Evolutionary conservation across 78 protist species (phyloP), one percentile per base, ranked within the genome.

Genomic region (Dictyostelium brefeldianum): DNA sequence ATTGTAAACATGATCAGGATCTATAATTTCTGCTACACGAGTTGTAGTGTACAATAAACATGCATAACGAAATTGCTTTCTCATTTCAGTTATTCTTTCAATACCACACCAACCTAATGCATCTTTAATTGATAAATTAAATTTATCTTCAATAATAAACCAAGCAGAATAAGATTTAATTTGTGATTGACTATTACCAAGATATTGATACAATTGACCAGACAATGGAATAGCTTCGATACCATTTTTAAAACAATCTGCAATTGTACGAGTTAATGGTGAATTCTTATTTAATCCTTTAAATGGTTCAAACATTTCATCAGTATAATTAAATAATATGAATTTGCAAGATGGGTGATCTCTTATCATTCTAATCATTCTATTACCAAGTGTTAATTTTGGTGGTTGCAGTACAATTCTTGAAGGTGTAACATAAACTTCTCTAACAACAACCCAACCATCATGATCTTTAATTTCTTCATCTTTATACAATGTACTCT

Each of bases 161-260:
- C 92, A 84, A 10, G 78, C 67, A 11, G 47, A 41, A 36, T 22
- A 54, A 0, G 27, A 43, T 46, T n/a, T 71, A 7, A 43, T 47
- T 53, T 70, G 80, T 46, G 83, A 74, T n/a, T 29, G 25, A 48
- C 83, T 74, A 22, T 29, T 20, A 47, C 92, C 92, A 41, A 84
- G 27, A 59, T 22, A 84, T 29, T 15, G 36, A 18, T 67, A 67
- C 15, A 29, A 15, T 41, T 67, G 18, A 54, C 83, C 83, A 78
- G 29, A 54, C 7, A 36, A 31, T 67, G 43, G 75, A 31, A 67
- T 67, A n/a, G 31, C 29, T 67, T 67, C 75, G 17, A 67, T 25
- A 15, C 75, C 75, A 67, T 67, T 67, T 4, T 67, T 67, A 6
- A 67, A 67, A 5, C 15, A 15, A 29, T 18, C 29, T 67, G 25